Conservation (phyloP, 495 filamentous ascomycete genomes). For the Thermochaetoides thermophila region DNA sequence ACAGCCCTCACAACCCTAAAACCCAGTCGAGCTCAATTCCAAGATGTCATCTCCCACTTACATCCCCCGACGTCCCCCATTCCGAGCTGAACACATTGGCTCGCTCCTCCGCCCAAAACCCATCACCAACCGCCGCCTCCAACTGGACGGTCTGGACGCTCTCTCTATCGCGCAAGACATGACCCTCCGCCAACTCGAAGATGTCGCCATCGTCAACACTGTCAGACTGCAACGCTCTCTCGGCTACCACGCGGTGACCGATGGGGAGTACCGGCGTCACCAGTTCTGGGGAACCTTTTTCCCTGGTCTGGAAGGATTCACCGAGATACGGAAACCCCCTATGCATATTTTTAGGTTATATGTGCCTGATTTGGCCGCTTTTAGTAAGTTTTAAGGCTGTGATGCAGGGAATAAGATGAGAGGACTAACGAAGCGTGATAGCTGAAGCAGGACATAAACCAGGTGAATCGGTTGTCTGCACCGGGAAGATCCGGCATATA, state of each 20-base stretch:
- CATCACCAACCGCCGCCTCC: constrained; percentile 47
- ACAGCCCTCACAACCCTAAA: too few species aligned
- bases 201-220: constrained; percentile 50
- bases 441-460: constrained; percentile 49
- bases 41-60: too few species aligned
- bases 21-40: too few species aligned
- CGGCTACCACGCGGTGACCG: constrained; percentile 52
- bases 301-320: constrained; percentile 51
- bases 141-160: constrained; percentile 43
- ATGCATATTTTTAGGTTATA: constrained; percentile 57
- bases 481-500: too few species aligned
- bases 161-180: constrained; percentile 36
- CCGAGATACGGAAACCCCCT: constrained; percentile 50
- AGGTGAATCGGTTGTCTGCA: too few species aligned
- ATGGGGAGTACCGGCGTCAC: constrained; percentile 64
- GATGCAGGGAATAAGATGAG: constrained; percentile 61
- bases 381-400: constrained; percentile 41
- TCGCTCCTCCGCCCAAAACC: constrained; percentile 63
- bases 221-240: constrained; percentile 50
- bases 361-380: constrained; percentile 64
- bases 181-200: constrained; percentile 39
- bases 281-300: constrained; percentile 56
- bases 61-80: too few species aligned
- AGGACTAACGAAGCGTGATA: constrained; percentile 58
- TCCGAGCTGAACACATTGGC: constrained; percentile 73